Base-by-base conservation (phyloP, 371 early-diverging fungal species). In the Mortierella polycephala region DNA sequence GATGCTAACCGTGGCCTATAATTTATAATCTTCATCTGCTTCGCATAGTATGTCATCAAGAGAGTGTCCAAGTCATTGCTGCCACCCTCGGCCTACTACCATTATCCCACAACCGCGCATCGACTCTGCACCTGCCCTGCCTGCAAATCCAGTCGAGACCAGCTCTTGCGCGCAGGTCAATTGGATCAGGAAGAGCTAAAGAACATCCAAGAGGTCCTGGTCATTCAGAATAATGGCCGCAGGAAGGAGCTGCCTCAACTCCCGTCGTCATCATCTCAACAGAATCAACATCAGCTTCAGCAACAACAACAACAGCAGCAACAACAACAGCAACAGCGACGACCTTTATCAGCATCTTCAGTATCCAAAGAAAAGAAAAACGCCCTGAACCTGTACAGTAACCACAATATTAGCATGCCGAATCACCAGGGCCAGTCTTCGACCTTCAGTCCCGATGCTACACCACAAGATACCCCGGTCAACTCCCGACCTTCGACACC, bases 31-130 rank as follows among this genome's bases (percentile, higher is more conserved):
- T 5, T n/a, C 44, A 8, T 23, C n/a, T 37, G 12, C 11, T 53
- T 54, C n/a, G 13, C 58, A 20, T 41, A 77, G 77, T 77, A 77
- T 54, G 77, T 77, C 18, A 71, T 77, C 65, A 77, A 77, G 57
- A 40, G 68, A 50, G 77, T 77, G 13, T 67, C 77, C 41, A 77
- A 77, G 54, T 49, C 72, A 8, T 64, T 68, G 39, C 16, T 77
- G 40, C 77, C 77, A 9, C 77, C 77, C 18, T 67, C 71, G 30
- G 77, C 77, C 7, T 77, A 77, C 50, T 77, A 77, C 42, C 77
- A 68, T 9, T 77, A 77, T n/a, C 77, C 77, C 41, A 77, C 72
- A 13, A 77, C 77, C 8, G 77, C 77, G 12, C 77, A 77, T 55
- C 68, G 47, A 39, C 65, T 77, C 7, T 77, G 77, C 55, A 77